phyloP scores from a whole-genome alignment of 768 basidiomycete species.

The Pulveroboletus sp. region DNA sequence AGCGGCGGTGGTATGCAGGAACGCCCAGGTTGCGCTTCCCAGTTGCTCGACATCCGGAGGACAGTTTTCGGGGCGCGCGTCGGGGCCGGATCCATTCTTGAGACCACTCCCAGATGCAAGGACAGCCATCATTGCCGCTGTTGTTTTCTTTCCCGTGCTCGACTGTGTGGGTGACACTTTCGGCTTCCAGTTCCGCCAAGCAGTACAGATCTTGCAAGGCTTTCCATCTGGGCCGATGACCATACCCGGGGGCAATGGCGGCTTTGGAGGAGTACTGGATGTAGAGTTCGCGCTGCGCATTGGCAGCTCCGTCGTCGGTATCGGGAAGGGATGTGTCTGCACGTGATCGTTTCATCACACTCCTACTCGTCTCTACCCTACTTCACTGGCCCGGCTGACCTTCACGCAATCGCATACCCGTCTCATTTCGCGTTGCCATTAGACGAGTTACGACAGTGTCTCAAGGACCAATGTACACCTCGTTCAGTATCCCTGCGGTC shows the following conservation, averaged over 20 bases:
- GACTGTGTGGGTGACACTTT: conserved; percentile 27
- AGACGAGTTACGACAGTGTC: conserved; percentile 14
- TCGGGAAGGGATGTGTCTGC: background rate
- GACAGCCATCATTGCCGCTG: conserved; percentile 32
- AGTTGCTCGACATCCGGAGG: conserved; percentile 89
- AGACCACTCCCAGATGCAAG: conserved; percentile 29
- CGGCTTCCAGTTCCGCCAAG: conserved; percentile 68
- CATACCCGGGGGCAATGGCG: conserved; percentile 69
- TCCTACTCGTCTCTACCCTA: background rate
- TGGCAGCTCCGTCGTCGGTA: background rate
- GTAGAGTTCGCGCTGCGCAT: conserved; percentile 11
- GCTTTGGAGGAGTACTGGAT: conserved; percentile 12
- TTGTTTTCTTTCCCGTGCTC: conserved; percentile 29
- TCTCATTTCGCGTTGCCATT: background rate
- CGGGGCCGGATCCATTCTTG: conserved; percentile 26
- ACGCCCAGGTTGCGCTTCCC: conserved; percentile 93
- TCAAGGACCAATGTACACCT: conserved; percentile 39
- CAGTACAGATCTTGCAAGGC: conserved; percentile 89
- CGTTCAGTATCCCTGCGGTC: conserved; percentile 55
- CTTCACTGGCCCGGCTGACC: background rate
- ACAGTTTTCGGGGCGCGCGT: conserved; percentile 58
- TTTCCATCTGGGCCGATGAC: conserved; percentile 91
- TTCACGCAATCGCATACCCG: background rate
- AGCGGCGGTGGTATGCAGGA: conserved; percentile 91
- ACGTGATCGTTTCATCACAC: conserved; percentile 17